phyloP scores from a whole-genome alignment of 164 flowering plant species.

The Amborella trichopoda region DNA sequence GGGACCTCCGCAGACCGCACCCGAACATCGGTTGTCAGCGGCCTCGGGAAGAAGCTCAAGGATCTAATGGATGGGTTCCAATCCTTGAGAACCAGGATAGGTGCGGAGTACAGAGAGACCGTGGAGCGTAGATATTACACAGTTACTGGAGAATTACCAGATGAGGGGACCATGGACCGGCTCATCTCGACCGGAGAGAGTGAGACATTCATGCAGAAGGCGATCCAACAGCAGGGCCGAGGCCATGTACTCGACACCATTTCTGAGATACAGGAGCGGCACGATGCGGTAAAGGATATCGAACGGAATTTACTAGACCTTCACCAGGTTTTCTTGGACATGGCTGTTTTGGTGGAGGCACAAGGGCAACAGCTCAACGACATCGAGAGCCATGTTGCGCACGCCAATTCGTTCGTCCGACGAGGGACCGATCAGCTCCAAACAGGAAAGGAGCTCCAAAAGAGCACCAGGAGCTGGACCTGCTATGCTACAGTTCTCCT shows the following conservation, averaged over 20 bases:
- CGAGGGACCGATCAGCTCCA: constrained; percentile 20
- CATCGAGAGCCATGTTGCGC: constrained; percentile 24
- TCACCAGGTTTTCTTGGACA: constrained; percentile 30
- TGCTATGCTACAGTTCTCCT: constrained; percentile 12
- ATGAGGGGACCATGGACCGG: constrained; percentile 17
- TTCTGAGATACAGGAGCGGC: constrained; percentile 23
- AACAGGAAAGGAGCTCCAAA: constrained; percentile 17
- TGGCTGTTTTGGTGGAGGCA: constrained; percentile 27
- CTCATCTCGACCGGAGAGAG: constrained; percentile 21
- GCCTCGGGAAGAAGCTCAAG: constrained; percentile 26
- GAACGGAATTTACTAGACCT: constrained; percentile 26
- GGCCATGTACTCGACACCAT: constrained; percentile 26
- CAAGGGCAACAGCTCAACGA: constrained; percentile 30
- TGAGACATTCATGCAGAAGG: constrained; percentile 18
- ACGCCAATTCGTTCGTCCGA: constrained; percentile 19
- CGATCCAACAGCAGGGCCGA: constrained; percentile 21
- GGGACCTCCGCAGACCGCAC: constrained; percentile 24
- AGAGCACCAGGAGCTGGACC: constrained; percentile 23
- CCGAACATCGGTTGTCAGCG: constrained; percentile 18
- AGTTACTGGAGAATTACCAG: constrained; percentile 17
- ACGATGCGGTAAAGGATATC: constrained; percentile 24
- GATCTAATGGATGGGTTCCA: constrained; percentile 26
- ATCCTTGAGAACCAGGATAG: constrained; percentile 9
- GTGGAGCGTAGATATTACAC: constrained; percentile 27
- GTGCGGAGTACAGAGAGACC: constrained; percentile 18